Base-by-base conservation (phyloP, 768 basidiomycete species). In the Pleurotus giganteus region DNA sequence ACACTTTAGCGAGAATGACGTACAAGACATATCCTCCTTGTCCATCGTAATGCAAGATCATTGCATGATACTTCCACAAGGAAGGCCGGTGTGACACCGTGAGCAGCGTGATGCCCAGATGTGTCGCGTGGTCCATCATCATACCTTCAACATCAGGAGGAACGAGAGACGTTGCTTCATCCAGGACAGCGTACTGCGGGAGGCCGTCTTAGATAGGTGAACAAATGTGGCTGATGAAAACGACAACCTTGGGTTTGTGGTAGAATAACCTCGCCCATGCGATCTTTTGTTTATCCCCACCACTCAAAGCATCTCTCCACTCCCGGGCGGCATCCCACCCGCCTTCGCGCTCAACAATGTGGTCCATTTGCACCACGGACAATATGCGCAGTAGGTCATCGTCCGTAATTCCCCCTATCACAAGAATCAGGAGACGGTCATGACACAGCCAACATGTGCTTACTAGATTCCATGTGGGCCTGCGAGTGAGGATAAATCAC, bases 221-320 rank as follows among this genome's bases (percentile, higher is more conserved):
- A 46, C n/a, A n/a, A 42, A 31, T 15, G 2, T 41, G 32, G 19
- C 41, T 49, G 17, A 60, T 11, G 26, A 51, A n/a, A 8, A 36
- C 13, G 3, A 65, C 77, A 60, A 86, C 93, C 80, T 93, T 95
- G 8, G 96, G 96, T 55, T 80, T 76, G 66, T 98, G 96, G 68
- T 99, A 99, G 67, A 98, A 99, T 61, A 99, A 69, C 61, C 96
- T 76, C 11, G 94, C 96, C 94, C 96, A 98, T 0, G 96, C 96
- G 55, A 98, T 89, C 72, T 95, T 87, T 71, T 98, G 95, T 69
- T 98, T 93, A 69, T 97, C 96, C 17, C 95, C 95, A 1, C 96
- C 95, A 64, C 91, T 94, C 29, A 98, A 71, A 2, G 90, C 83
- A 66, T 97, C 94, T 58, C 92, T 82, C 96, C 96, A 98, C 64